Conservation (phyloP, 495 filamentous ascomycete genomes). For the Talaromyces stipitatus region DNA sequence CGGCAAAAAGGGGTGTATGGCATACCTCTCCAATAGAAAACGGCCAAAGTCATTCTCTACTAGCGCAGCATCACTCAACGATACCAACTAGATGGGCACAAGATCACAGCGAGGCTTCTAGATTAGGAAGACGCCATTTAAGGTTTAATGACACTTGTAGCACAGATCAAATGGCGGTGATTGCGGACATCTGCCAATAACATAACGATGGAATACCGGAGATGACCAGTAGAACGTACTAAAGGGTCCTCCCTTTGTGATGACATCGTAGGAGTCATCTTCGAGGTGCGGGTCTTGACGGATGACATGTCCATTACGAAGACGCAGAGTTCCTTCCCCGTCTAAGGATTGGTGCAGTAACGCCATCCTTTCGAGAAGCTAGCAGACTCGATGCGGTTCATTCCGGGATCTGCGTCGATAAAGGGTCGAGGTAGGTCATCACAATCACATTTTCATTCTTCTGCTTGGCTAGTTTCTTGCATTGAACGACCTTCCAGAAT, state of each 20-base stretch:
- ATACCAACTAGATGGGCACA: background rate
- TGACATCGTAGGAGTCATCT: constrained; percentile 14
- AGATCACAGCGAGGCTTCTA: constrained; percentile 1
- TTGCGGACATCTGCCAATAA: constrained; percentile 3
- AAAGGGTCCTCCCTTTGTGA: constrained; percentile 17
- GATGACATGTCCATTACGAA: constrained; percentile 16
- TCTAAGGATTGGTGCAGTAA: background rate
- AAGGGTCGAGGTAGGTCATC: constrained; percentile 7
- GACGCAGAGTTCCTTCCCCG: constrained; percentile 18
- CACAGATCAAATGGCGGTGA: constrained; percentile 4
- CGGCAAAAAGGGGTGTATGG: background rate
- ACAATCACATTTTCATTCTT: background rate
- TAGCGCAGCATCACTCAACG: background rate
- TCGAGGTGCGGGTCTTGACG: constrained; percentile 9
- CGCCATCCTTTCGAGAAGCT: background rate
- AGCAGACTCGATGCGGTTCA: constrained; percentile 19
- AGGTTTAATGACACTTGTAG: constrained; percentile 5
- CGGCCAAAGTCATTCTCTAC: background rate
- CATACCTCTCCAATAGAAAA: background rate
- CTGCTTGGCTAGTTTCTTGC: background rate
- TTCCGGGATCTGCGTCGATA: constrained; percentile 13
- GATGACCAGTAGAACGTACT: background rate
- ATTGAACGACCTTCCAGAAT: background rate
- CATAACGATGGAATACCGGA: background rate
- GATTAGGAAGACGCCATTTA: background rate